These are phyloP conservation scores for Durio zibethinus DNA, from an alignment of 345 rosid species.

Conservation along the genomic window DNA sequence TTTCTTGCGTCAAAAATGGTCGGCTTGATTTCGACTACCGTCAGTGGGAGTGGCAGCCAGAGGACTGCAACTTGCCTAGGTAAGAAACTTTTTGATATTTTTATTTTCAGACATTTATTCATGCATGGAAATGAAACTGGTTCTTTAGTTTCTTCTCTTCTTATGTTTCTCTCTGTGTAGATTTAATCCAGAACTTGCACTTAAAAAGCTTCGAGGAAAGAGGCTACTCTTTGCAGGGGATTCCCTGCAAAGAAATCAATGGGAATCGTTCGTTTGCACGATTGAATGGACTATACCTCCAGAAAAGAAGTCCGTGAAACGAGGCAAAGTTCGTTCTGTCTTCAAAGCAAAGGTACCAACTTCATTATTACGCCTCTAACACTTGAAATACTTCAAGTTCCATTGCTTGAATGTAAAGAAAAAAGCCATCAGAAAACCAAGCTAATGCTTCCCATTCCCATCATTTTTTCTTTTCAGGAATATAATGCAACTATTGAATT, in stretches of 20 bases:
- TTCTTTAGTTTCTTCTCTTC: neutral
- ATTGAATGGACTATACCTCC: conserved; percentile 64
- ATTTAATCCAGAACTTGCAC: conserved; percentile 58
- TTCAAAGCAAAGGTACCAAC: conserved; percentile 48
- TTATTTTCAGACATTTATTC: neutral
- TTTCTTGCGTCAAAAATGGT: conserved; percentile 72
- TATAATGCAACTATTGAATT: conserved; percentile 81
- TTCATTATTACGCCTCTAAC: neutral
- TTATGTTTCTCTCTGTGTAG: conserved; percentile 23
- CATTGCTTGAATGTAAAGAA: neutral
- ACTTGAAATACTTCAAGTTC: neutral
- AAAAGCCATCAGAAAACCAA: neutral
- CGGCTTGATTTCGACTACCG: conserved; percentile 62
- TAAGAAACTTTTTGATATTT: conserved; percentile 6
- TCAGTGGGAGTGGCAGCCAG: conserved; percentile 97
- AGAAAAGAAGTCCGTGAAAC: conserved; percentile 57
- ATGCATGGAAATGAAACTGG: neutral
- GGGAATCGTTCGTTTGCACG: conserved; percentile 89
- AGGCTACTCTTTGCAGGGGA: conserved; percentile 83
- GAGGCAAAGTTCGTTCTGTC: conserved; percentile 41
- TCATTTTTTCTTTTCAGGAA: conserved; percentile 33
- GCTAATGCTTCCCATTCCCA: neutral
- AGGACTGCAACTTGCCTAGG: conserved; percentile 80
- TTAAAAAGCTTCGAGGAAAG: conserved; percentile 69
- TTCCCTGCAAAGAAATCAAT: conserved; percentile 79